Evolutionary conservation across 208 protist species (phyloP).

Genomic region (Strigomonas culicis): DNA sequence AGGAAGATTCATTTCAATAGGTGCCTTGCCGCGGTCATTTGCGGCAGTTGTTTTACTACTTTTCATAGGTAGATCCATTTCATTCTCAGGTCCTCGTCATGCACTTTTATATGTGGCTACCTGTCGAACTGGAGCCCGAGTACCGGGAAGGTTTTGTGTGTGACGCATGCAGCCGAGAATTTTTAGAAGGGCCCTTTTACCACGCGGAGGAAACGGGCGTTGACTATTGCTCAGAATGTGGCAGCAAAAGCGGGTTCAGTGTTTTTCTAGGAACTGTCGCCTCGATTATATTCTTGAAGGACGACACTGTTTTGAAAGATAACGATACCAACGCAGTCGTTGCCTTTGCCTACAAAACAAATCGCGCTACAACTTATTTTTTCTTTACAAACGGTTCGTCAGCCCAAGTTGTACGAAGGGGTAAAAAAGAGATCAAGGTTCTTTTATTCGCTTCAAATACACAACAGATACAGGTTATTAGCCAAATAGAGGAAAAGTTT

Average conservation of each 20-base stretch:
- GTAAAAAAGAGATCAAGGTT: too few relatives aligned
- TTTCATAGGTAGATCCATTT: too few relatives aligned
- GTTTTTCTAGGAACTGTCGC: slow-evolving; percentile 17
- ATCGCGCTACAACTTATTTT: background rate
- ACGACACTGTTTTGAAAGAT: background rate
- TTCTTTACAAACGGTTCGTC: slow-evolving; percentile 1
- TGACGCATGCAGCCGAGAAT: slow-evolving; percentile 35
- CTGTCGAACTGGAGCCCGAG: slow-evolving; percentile 23
- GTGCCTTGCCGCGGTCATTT: too few relatives aligned
- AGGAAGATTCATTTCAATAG: too few relatives aligned
- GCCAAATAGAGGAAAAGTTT: background rate
- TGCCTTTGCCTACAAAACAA: slow-evolving; percentile 13
- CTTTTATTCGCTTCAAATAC: too few relatives aligned
- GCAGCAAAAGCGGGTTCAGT: slow-evolving; percentile 12
- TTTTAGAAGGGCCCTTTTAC: slow-evolving; percentile 24
- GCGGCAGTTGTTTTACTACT: too few relatives aligned
- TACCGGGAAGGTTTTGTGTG: slow-evolving; percentile 32
- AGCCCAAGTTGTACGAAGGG: background rate
- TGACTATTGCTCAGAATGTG: slow-evolving; percentile 29
- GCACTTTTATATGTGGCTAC: slow-evolving; percentile 31
- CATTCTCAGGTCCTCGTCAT: too few relatives aligned
- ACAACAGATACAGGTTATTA: too few relatives aligned
- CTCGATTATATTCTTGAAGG: slow-evolving; percentile 10
- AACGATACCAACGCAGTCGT: slow-evolving; percentile 5
- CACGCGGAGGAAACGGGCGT: slow-evolving; percentile 24